Percentiles rank a stretch among this genome's conserved stretches.
Evolutionary conservation across 352 stramenopile genomes (phyloP).

Genomic region (Globisporangium nunn): DNA sequence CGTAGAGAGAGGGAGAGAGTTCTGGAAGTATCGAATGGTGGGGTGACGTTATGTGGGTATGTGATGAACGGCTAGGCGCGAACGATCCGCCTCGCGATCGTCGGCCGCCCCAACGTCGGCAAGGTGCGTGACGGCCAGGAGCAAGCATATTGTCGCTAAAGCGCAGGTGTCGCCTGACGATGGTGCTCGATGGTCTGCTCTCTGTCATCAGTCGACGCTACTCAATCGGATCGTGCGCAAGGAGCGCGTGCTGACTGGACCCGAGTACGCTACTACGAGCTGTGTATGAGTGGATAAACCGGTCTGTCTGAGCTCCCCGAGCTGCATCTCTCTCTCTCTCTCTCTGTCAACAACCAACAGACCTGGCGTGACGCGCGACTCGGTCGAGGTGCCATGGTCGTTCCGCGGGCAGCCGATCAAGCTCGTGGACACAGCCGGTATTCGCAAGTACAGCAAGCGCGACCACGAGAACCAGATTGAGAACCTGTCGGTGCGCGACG

Average conservation of each 20-base stretch:
- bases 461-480: slow-evolving; percentile 82
- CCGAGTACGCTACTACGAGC: slow-evolving; percentile 38
- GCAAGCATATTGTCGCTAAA: too few species aligned
- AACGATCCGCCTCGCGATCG: slow-evolving; percentile 72
- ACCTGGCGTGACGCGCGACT: slow-evolving; percentile 75
- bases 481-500: slow-evolving; percentile 75
- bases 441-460: slow-evolving; percentile 79
- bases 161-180: background rate
- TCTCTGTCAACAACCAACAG: slow-evolving; percentile 12
- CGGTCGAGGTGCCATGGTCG: slow-evolving; percentile 72
- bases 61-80: slow-evolving; percentile 23
- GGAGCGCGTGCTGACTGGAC: slow-evolving; percentile 72
- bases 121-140: slow-evolving; percentile 19
- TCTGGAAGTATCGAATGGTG: background rate
- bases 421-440: slow-evolving; percentile 77
- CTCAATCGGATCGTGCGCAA: slow-evolving; percentile 80
- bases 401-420: slow-evolving; percentile 70
- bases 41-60: slow-evolving; percentile 1
- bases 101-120: slow-evolving; percentile 73
- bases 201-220: slow-evolving; percentile 39
- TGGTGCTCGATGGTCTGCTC: background rate
- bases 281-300: too few species aligned
- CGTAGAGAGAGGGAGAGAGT: background rate
- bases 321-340: too few species aligned
- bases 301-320: too few species aligned